Conservation (phyloP, 2,329 filamentous ascomycete genomes). For the Lachnellula occidentalis region DNA sequence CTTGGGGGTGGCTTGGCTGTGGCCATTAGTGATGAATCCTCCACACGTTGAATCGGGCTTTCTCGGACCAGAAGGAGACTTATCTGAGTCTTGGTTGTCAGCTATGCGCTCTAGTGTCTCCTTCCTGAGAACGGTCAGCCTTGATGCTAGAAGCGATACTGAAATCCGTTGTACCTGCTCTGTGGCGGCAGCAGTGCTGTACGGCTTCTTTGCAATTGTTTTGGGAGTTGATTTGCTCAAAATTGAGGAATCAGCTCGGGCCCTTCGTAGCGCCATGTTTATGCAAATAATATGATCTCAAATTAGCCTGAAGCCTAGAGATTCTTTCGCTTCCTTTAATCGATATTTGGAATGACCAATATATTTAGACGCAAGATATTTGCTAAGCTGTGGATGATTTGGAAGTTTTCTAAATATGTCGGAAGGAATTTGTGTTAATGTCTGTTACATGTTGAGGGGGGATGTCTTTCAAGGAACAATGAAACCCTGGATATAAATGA, state of each 20-base stretch:
- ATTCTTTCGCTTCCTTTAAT: not conserved
- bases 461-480: not conserved
- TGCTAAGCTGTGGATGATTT: not conserved
- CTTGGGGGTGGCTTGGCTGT: not conserved
- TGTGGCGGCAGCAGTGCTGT: not conserved
- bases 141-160: not conserved
- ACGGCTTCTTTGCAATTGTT: not conserved
- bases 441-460: not conserved
- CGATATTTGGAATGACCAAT: not conserved
- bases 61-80: too few relatives aligned
- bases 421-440: not conserved
- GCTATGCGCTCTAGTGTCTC: too few relatives aligned
- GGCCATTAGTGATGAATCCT: not conserved
- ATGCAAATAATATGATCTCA: too few relatives aligned
- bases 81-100: too few relatives aligned
- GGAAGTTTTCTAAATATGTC: not conserved
- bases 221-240: not conserved
- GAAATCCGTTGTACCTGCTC: not conserved
- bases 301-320: too few relatives aligned
- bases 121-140: not conserved
- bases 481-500: too few relatives aligned
- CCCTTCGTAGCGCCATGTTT: too few relatives aligned
- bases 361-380: not conserved
- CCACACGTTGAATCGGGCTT: too few relatives aligned
- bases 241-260: not conserved